Conservation (phyloP, 1,284 basidiomycete genomes). For the Golubevia pallescens region DNA sequence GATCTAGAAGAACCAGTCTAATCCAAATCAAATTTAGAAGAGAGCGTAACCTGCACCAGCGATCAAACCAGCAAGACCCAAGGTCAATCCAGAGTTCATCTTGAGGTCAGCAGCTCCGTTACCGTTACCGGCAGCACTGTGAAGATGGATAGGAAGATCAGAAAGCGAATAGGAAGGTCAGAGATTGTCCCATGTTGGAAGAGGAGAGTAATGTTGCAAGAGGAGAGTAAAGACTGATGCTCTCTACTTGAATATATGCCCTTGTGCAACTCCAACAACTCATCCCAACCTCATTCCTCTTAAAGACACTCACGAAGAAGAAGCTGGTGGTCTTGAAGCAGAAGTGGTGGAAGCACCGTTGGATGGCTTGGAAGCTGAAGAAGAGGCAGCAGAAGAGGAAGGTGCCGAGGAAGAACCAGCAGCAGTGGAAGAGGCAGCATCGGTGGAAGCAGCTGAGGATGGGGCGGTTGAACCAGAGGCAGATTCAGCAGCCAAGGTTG, state of each 20-base stretch:
- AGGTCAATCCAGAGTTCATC: not conserved
- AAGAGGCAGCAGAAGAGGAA: conserved; percentile 10
- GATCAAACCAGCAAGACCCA: conserved; percentile 2
- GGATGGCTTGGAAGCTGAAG: conserved; percentile 7
- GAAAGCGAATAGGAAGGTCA: not conserved
- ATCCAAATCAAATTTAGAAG: not conserved
- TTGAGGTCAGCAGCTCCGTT: conserved; percentile 1
- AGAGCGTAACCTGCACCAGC: not conserved
- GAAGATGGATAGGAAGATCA: not conserved
- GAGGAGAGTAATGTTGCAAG: not conserved
- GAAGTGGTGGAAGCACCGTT: conserved; percentile 9
- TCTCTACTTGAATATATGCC: not conserved
- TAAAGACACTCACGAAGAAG: not conserved
- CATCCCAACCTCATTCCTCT: not conserved
- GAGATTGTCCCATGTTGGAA: not conserved
- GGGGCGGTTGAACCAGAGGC: conserved; percentile 9
- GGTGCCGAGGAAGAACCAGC: conserved; percentile 13
- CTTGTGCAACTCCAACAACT: not conserved
- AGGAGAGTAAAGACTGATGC: not conserved
- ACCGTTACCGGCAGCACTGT: not conserved
- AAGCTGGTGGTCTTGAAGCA: not conserved
- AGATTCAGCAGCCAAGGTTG: conserved; percentile 13
- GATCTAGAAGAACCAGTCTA: too few species aligned
- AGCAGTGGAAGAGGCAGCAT: conserved; percentile 6
- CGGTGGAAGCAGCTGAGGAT: conserved; percentile 3